These are phyloP conservation scores for Lodderomyces elongisporus DNA, from an alignment of 1,139 yeast genomes.

Conservation along the genomic window DNA sequence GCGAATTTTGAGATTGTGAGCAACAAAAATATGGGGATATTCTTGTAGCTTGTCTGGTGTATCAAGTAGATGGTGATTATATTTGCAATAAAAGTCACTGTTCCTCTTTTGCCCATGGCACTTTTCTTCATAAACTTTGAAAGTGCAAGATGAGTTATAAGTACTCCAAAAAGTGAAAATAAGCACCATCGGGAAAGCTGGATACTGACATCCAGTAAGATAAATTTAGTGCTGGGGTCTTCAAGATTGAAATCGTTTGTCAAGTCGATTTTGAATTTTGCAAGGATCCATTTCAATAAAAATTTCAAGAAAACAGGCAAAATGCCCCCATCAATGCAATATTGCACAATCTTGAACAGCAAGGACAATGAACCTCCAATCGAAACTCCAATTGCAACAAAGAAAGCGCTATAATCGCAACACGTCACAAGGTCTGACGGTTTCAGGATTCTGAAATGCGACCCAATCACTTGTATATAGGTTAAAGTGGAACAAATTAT, in stretches of 20 bases:
- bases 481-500: conserved; percentile 18
- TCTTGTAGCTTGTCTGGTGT: conserved; percentile 63
- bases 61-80: conserved; percentile 52
- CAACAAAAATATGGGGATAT: conserved; percentile 64
- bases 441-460: too few relatives aligned
- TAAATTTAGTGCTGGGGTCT: conserved; percentile 12
- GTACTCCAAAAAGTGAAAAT: conserved; percentile 13
- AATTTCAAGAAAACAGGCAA: conserved; percentile 37
- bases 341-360: conserved; percentile 56
- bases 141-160: background rate
- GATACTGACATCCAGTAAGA: conserved; percentile 23
- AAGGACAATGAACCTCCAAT: too few relatives aligned
- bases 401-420: too few relatives aligned
- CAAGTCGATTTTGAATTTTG: background rate
- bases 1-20: conserved; percentile 38
- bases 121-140: background rate
- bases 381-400: too few relatives aligned
- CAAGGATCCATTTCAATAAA: conserved; percentile 26
- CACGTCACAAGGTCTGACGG: too few relatives aligned
- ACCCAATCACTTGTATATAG: conserved; percentile 31
- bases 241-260: background rate
- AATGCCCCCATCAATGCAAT: conserved; percentile 47
- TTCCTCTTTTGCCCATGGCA: conserved; percentile 11
- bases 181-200: conserved; percentile 27
- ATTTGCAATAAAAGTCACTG: conserved; percentile 41